Base-by-base conservation (phyloP, 2,329 filamentous ascomycete genomes). In the Fusarium domesticum region DNA sequence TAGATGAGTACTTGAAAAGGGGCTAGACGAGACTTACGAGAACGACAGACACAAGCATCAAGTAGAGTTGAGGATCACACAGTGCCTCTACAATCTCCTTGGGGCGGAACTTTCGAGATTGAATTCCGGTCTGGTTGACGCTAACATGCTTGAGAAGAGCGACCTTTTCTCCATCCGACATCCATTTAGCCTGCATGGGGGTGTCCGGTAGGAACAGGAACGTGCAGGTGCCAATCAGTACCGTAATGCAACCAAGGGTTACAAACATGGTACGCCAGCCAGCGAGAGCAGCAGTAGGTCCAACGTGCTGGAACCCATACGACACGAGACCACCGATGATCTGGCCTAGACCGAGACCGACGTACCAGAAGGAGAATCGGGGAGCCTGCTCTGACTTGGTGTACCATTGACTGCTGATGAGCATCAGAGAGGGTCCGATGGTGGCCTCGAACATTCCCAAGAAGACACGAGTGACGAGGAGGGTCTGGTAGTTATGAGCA, bases 201-300 rank as follows among this genome's bases (percentile, higher is more conserved):
- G 48, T 78, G 32, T 69, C 64, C 3, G 67, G 68, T 1, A 70
- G 56, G 31, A 68, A 61, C 18, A 63, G 30, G 23, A 67, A 54
- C 6, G 63, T 62, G 37, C 50, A 57, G 7, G 68, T 35, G 1
- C 66, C 68, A 6, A 68, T 58, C 6, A 57, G 14, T 4, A 68
- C 60, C 2, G 68, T 70, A 18, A 67, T 67, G 5, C 71, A 68
- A 7, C 84, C 84, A 55, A 88, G 81, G 11, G 84, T 76, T 36
- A 87, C 80, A 63, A 88, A 88, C 18, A 87, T 74, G 77, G 78
- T 84, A 6, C 81, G 71, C 84, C 84, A 89, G 4, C 83, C 83
- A n/a, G 78, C 69, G 3, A 76, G 74, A 2, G 71, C 63, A 3
- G 84, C 66, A 2, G 79, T 82, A 4, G 66, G 66, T 1, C 54